phyloP scores from a whole-genome alignment of 2,329 filamentous ascomycete species.

The Fusarium sp. region DNA sequence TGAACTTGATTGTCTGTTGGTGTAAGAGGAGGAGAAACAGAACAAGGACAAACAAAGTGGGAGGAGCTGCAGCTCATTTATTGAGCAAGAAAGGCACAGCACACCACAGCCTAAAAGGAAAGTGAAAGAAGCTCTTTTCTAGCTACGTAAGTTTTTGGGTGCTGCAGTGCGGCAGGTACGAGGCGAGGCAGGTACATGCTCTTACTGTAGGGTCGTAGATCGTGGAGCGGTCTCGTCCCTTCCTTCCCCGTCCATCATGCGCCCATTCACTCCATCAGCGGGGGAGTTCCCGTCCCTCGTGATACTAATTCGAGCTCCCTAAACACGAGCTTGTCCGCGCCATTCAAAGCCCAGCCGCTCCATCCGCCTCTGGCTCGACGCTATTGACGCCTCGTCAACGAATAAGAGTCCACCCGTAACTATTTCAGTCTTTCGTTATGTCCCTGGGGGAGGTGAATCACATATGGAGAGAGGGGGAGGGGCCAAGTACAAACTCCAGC shows the following conservation, averaged over 20 bases:
- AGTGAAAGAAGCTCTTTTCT: slow-evolving; percentile 24
- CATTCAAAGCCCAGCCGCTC: slow-evolving; percentile 22
- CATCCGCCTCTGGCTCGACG: slow-evolving; percentile 22
- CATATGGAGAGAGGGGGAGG: slow-evolving; percentile 2
- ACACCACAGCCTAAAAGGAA: slow-evolving; percentile 18
- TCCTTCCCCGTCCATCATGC: slow-evolving; percentile 33
- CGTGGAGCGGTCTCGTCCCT: slow-evolving; percentile 33
- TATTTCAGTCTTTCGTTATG: not conserved
- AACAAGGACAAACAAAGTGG: slow-evolving; percentile 15
- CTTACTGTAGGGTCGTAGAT: slow-evolving; percentile 31
- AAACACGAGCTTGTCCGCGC: slow-evolving; percentile 21
- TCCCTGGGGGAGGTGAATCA: slow-evolving; percentile 1
- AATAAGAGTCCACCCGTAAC: slow-evolving; percentile 8
- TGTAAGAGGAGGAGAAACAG: slow-evolving; percentile 11
- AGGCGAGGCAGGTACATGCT: slow-evolving; percentile 7
- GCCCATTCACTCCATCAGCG: slow-evolving; percentile 31
- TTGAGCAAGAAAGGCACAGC: slow-evolving; percentile 17
- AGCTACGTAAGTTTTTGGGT: slow-evolving; percentile 7
- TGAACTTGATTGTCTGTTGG: not conserved
- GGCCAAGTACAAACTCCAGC: slow-evolving; percentile 11
- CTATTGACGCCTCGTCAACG: slow-evolving; percentile 30
- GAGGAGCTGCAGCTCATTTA: slow-evolving; percentile 39
- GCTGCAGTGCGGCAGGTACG: slow-evolving; percentile 21
- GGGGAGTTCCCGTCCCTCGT: slow-evolving; percentile 33
- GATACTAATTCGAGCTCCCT: slow-evolving; percentile 22